phyloP scores from a whole-genome alignment of 1,284 basidiomycete species.

The Jaminaea rosea region DNA sequence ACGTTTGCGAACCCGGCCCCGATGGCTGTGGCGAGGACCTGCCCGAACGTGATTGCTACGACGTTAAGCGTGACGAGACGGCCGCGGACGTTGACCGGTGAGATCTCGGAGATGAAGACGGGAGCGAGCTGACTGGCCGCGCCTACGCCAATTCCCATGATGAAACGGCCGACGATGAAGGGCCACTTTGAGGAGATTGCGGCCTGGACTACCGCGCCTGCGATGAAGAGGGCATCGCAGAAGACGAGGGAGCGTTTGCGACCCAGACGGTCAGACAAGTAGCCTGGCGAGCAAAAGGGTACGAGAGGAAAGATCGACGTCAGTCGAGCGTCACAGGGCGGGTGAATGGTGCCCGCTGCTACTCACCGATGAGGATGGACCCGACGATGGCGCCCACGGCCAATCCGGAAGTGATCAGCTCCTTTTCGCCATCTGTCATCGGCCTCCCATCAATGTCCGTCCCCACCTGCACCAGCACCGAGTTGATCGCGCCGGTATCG shows the following conservation, averaged over 20 bases:
- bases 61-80: slow-evolving; percentile 48
- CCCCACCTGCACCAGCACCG: slow-evolving; percentile 18
- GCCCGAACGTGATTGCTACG: slow-evolving; percentile 48
- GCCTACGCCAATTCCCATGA: slow-evolving; percentile 49
- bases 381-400: slow-evolving; percentile 29
- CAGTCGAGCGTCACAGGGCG: not conserved
- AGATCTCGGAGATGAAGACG: slow-evolving; percentile 48
- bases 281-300: too few species aligned
- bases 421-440: slow-evolving; percentile 21
- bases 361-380: slow-evolving; percentile 40
- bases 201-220: slow-evolving; percentile 48
- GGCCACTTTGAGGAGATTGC: slow-evolving; percentile 42
- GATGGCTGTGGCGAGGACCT: slow-evolving; percentile 47
- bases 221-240: slow-evolving; percentile 31
- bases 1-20: slow-evolving; percentile 31
- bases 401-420: slow-evolving; percentile 25
- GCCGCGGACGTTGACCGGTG: slow-evolving; percentile 48
- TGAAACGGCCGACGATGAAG: slow-evolving; percentile 47
- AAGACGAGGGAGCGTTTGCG: slow-evolving; percentile 45
- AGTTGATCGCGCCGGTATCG: slow-evolving; percentile 18
- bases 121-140: slow-evolving; percentile 47
- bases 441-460: slow-evolving; percentile 15
- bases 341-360: slow-evolving; percentile 11
- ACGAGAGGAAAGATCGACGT: too few species aligned
- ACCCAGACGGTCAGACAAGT: slow-evolving; percentile 45